phyloP scores from a whole-genome alignment of 768 basidiomycete species.

The Coprinopsis marcescibilis region DNA sequence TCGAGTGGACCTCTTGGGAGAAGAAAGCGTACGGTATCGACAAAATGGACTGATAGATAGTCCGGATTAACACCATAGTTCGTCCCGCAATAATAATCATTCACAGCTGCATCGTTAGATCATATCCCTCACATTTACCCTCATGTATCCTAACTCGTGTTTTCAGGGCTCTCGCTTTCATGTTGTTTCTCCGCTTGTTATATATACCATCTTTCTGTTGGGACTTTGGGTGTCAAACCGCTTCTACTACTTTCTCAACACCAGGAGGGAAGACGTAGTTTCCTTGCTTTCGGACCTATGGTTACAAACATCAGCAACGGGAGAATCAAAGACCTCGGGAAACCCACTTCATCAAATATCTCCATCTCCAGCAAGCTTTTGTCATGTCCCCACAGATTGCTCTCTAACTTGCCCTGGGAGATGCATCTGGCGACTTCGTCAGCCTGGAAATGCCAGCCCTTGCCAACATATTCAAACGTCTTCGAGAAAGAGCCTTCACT shows the following conservation, averaged over 20 bases:
- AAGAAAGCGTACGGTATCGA: conserved; percentile 35
- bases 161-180: background rate
- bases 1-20: conserved; percentile 54
- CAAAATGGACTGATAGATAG: background rate
- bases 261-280: conserved; percentile 58
- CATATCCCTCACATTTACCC: no score
- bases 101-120: no score
- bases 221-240: background rate
- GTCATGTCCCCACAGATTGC: conserved; percentile 67
- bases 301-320: conserved; percentile 30
- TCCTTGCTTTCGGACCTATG: conserved; percentile 34
- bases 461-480: conserved; percentile 54
- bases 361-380: conserved; percentile 80
- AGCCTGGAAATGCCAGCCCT: conserved; percentile 81
- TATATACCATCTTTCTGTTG: background rate
- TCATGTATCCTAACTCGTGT: no score
- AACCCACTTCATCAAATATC: conserved; percentile 75
- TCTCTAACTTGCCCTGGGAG: conserved; percentile 67
- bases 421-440: conserved; percentile 83
- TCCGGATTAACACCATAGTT: background rate
- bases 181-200: background rate
- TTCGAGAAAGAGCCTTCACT: conserved; percentile 49
- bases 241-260: conserved; percentile 44
- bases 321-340: background rate
- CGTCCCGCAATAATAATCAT: background rate